A percentile compares a stretch with the other conserved stretches of the same genome.
Evolutionary conservation across 2,329 filamentous ascomycete species (phyloP).

Genomic region (Decorospora gaudefroyi): DNA sequence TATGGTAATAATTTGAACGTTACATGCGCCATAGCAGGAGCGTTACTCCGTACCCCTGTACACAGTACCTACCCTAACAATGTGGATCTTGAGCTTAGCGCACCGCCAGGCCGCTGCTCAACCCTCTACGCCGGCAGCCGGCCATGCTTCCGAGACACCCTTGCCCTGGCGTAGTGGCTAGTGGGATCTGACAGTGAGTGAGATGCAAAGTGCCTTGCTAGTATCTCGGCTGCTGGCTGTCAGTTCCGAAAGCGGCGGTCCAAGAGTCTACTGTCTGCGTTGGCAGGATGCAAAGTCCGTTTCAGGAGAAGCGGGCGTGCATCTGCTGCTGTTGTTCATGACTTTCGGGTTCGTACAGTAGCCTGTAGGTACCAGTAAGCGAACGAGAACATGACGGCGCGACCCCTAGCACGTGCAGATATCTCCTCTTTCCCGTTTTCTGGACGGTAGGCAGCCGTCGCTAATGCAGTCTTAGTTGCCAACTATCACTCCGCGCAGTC

Average conservation of each 20-base stretch:
- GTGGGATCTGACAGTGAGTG: no score
- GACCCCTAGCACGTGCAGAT: conserved; percentile 24
- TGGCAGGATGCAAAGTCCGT: conserved; percentile 11
- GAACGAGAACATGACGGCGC: conserved; percentile 14
- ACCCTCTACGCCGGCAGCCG: conserved; percentile 12
- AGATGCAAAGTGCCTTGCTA: conserved; percentile 4
- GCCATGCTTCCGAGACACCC: conserved; percentile 19
- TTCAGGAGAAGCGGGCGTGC: conserved; percentile 18
- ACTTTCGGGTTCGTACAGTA: no score
- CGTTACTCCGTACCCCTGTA: conserved; percentile 8
- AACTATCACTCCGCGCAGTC: conserved; percentile 15
- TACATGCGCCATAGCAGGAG: conserved; percentile 15
- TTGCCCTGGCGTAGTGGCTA: no score
- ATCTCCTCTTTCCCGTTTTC: conserved; percentile 22
- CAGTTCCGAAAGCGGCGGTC: neutral
- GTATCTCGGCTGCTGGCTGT: neutral
- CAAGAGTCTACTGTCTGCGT: conserved; percentile 5
- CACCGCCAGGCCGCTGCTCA: conserved; percentile 16
- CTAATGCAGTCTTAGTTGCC: conserved; percentile 29
- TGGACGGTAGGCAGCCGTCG: conserved; percentile 23
- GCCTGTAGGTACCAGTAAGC: conserved; percentile 7
- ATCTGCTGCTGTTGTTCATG: conserved; percentile 22
- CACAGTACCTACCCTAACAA: no score
- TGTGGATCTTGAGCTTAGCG: conserved; percentile 15
- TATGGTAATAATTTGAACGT: conserved; percentile 6